Conservation (phyloP, 129 eudicot species). For the Helianthus annuus region HanXRQr2.0-SUNRISE NC_035444.2:158430053-158430552, state of each 20-base stretch:
- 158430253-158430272: not conserved
- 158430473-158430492: no score
- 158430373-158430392: slow-evolving; percentile 21
- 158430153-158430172: no score
- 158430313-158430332: not conserved
- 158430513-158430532: slow-evolving; percentile 30
- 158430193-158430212: no score
- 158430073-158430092: no score
- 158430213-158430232: no score
- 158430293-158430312: not conserved
- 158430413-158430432: slow-evolving; percentile 39
- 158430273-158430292: not conserved
- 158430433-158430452: slow-evolving; percentile 27
- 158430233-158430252: no score
- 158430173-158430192: no score
- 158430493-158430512: no score
- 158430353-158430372: slow-evolving; percentile 17
- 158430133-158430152: no score
- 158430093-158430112: no score
- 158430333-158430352: slow-evolving; percentile 20
- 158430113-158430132: no score
- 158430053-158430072: no score
- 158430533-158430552: slow-evolving; percentile 28
- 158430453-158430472: slow-evolving; percentile 23
- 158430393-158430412: slow-evolving; percentile 28